phyloP scores from a whole-genome alignment of 768 basidiomycete genomes.

The Baorangia bicolor region DNA sequence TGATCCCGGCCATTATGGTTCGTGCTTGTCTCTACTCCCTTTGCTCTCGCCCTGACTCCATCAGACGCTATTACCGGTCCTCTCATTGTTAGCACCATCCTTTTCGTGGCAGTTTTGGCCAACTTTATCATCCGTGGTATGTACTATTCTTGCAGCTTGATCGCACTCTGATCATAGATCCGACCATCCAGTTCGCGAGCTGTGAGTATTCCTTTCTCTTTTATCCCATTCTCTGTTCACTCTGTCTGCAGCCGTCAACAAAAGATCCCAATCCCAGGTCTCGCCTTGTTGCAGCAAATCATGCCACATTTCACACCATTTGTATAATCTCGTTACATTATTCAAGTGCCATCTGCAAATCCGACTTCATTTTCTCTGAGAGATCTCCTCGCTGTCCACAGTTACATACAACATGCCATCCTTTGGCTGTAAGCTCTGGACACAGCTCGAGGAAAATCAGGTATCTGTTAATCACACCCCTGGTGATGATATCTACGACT shows the following conservation, averaged over 20 bases:
- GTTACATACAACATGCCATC: neutral
- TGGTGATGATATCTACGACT: neutral
- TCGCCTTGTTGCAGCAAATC: constrained; percentile 24
- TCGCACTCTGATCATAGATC: constrained; percentile 4
- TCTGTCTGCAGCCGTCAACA: constrained; percentile 23
- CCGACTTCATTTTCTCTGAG: neutral
- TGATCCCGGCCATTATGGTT: constrained; percentile 89
- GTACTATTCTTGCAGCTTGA: constrained; percentile 23
- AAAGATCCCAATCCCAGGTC: constrained; percentile 30
- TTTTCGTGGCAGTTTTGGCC: constrained; percentile 84
- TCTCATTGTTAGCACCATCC: constrained; percentile 70
- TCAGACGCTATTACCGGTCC: constrained; percentile 84
- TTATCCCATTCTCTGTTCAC: neutral
- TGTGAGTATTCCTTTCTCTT: constrained; percentile 40
- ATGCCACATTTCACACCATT: constrained; percentile 22
- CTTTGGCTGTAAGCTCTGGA: neutral
- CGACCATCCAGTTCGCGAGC: constrained; percentile 49
- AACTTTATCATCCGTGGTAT: constrained; percentile 88
- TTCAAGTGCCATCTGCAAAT: neutral
- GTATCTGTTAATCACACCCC: neutral
- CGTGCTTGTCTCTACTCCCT: constrained; percentile 18
- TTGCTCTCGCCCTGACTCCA: neutral
- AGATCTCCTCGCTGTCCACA: neutral
- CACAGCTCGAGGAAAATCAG: neutral
- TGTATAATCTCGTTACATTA: neutral